Conservation (phyloP, 352 stramenopile species). For the Globisporangium splendens region DNA sequence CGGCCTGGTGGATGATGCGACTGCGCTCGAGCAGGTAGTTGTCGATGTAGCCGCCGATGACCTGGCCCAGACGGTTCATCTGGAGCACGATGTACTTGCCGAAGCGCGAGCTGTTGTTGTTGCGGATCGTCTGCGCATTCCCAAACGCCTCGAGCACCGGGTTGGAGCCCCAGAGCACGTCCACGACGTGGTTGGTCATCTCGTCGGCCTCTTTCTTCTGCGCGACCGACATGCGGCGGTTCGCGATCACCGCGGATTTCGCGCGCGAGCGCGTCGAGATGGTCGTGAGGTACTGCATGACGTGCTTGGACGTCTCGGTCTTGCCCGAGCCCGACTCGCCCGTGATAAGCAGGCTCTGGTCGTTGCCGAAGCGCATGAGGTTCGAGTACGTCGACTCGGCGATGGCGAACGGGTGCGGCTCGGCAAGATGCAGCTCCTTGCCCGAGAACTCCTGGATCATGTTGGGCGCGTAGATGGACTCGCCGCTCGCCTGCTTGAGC, state of each 20-base stretch:
- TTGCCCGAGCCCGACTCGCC: slow-evolving; percentile 89
- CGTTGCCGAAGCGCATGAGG: slow-evolving; percentile 83
- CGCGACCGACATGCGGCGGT: slow-evolving; percentile 72
- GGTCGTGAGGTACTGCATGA: slow-evolving; percentile 93
- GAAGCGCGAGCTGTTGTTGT: slow-evolving; percentile 86
- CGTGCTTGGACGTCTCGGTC: slow-evolving; percentile 96
- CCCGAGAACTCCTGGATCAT: slow-evolving; percentile 78
- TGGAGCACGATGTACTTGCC: slow-evolving; percentile 88
- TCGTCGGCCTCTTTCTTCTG: slow-evolving; percentile 73
- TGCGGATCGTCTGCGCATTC: slow-evolving; percentile 85
- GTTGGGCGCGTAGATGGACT: slow-evolving; percentile 75
- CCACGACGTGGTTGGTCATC: slow-evolving; percentile 65
- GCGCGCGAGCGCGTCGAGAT: slow-evolving; percentile 67
- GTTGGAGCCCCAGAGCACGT: slow-evolving; percentile 78
- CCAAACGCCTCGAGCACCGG: slow-evolving; percentile 83
- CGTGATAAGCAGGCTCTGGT: slow-evolving; percentile 87
- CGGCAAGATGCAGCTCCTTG: slow-evolving; percentile 77
- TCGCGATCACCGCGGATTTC: slow-evolving; percentile 68
- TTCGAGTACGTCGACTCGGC: slow-evolving; percentile 86
- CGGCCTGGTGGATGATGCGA: slow-evolving; percentile 82
- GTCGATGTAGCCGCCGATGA: slow-evolving; percentile 81
- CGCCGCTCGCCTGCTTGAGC: slow-evolving; percentile 54
- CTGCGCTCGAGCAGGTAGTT: slow-evolving; percentile 93
- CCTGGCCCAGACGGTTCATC: slow-evolving; percentile 76
- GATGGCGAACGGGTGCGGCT: slow-evolving; percentile 83